Conservation (phyloP, 2,329 filamentous ascomycete species). For the Nemania bipapillata region DNA sequence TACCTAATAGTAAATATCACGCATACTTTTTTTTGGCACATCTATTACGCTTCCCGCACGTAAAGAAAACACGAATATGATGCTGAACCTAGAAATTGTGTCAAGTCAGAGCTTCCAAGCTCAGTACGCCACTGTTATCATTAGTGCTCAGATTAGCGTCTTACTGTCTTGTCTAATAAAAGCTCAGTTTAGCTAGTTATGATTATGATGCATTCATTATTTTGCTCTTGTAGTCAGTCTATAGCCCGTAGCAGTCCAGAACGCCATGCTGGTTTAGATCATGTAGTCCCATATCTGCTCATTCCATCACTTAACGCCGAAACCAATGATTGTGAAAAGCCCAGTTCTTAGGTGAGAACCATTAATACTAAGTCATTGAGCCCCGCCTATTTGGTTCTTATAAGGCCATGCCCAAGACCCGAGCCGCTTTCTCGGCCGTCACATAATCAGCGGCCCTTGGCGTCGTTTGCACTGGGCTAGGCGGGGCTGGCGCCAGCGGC, state of each 20-base stretch:
- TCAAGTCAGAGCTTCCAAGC: no score
- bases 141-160: no score
- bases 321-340: slow-evolving; percentile 12
- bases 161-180: no score
- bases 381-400: background rate
- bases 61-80: no score
- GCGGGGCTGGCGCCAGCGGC: slow-evolving; percentile 41
- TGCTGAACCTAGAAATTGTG: no score
- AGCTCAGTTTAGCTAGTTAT: no score
- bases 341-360: slow-evolving; percentile 1
- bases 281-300: slow-evolving; percentile 9
- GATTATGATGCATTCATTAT: slow-evolving; percentile 26
- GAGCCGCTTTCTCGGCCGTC: slow-evolving; percentile 49
- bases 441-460: slow-evolving; percentile 44
- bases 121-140: no score
- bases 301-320: slow-evolving; percentile 10
- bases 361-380: background rate
- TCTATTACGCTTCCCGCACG: no score
- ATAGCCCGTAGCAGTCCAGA: slow-evolving; percentile 20
- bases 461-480: slow-evolving; percentile 45
- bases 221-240: slow-evolving; percentile 5
- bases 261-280: slow-evolving; percentile 36
- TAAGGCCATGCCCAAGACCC: slow-evolving; percentile 48
- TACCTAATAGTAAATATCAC: no score
- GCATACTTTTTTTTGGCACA: no score